Percentiles rank a stretch among this genome's conserved stretches.
These are phyloP conservation scores for Phaffia australis DNA, from an alignment of 768 basidiomycete genomes.

Conservation along the genomic window DNA sequence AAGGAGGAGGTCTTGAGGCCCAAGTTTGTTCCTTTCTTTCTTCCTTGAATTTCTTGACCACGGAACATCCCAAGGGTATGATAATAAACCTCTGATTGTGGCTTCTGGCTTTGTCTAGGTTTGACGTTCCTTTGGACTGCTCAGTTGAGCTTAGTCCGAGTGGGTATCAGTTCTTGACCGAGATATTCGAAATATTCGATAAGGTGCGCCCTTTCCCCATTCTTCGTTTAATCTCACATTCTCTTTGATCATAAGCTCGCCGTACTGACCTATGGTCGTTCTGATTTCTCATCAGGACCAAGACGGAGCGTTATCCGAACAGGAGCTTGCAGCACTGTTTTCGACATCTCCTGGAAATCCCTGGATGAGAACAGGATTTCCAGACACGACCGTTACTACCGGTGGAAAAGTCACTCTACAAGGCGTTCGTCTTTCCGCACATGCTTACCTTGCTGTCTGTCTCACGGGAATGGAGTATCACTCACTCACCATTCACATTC, in stretches of 20 bases:
- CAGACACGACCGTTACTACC: slow-evolving; percentile 71
- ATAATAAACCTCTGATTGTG: neutral
- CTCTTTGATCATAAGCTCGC: neutral
- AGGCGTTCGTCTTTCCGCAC: slow-evolving; percentile 42
- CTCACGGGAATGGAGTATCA: too few relatives aligned
- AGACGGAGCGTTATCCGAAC: slow-evolving; percentile 77
- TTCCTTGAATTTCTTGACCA: slow-evolving; percentile 1
- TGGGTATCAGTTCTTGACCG: slow-evolving; percentile 94
- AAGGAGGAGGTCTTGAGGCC: slow-evolving; percentile 79
- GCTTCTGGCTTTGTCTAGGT: slow-evolving; percentile 43
- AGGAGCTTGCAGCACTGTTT: slow-evolving; percentile 78
- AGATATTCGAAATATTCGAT: slow-evolving; percentile 90
- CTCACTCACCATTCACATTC: neutral
- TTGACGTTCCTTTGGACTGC: slow-evolving; percentile 86
- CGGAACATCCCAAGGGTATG: neutral
- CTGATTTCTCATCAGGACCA: slow-evolving; percentile 53
- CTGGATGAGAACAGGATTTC: slow-evolving; percentile 85
- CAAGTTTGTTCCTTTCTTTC: slow-evolving; percentile 49
- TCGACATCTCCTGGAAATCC: slow-evolving; percentile 92
- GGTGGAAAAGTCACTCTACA: slow-evolving; percentile 81
- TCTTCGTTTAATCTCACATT: neutral
- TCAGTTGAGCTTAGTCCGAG: slow-evolving; percentile 89
- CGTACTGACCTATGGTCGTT: slow-evolving; percentile 13
- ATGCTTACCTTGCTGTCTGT: too few relatives aligned
- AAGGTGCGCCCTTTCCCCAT: slow-evolving; percentile 47